Evolutionary conservation across 1,284 basidiomycete species (phyloP).

Genomic region (Tylopilus sp.): DNA sequence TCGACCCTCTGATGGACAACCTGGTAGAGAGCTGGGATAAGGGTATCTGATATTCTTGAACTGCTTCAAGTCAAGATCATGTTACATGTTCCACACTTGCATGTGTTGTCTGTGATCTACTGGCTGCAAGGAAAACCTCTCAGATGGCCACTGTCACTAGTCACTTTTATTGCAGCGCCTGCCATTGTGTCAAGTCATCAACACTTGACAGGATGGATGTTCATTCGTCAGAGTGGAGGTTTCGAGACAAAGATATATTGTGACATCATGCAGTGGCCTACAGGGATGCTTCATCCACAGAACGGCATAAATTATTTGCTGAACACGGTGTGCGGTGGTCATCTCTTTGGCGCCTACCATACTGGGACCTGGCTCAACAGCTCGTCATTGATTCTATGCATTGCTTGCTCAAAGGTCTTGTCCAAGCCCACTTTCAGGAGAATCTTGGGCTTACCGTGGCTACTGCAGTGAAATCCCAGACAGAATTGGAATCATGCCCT

Average conservation of each 20-base stretch:
- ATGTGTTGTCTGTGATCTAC: conserved; percentile 36
- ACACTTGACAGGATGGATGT: conserved; percentile 20
- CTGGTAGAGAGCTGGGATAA: conserved; percentile 27
- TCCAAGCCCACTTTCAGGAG: background rate
- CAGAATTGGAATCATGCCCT: too few species aligned
- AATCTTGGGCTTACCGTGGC: background rate
- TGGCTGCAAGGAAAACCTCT: conserved; percentile 32
- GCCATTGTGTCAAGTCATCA: conserved; percentile 14
- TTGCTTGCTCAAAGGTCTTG: conserved; percentile 24
- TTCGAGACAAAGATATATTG: conserved; percentile 16
- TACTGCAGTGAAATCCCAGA: too few species aligned
- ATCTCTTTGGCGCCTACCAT: conserved; percentile 36
- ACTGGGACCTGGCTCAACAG: conserved; percentile 39
- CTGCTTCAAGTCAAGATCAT: conserved; percentile 13
- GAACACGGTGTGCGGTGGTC: conserved; percentile 37
- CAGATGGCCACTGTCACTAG: conserved; percentile 4
- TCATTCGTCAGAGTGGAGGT: conserved; percentile 32
- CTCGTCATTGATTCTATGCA: conserved; percentile 42
- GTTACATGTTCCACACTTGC: conserved; percentile 19
- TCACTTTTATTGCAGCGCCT: conserved; percentile 37
- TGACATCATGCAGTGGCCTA: conserved; percentile 19
- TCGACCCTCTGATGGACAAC: conserved; percentile 28
- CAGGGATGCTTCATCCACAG: background rate
- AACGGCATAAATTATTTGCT: background rate
- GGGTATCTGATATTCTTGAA: conserved; percentile 29